Conservation (phyloP, 805 yeast genomes). For the Pichia rugopelliculosa region DNA sequence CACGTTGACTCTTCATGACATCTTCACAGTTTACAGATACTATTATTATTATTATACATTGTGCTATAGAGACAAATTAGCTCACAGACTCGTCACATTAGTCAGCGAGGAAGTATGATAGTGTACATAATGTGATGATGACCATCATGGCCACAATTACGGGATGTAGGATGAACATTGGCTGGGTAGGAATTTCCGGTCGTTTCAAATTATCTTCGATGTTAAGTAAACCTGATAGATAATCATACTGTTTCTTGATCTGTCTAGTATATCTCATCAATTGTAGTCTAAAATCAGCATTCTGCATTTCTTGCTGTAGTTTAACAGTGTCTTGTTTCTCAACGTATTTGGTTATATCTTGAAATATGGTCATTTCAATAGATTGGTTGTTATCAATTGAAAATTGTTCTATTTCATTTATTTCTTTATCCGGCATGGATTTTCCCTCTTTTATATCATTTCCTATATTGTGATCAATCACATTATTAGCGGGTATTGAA, state of each 20-base stretch:
- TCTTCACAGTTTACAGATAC: too few relatives aligned
- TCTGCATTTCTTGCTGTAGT: background rate
- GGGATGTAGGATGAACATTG: background rate
- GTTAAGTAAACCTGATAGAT: background rate
- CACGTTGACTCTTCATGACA: too few relatives aligned
- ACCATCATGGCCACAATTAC: background rate
- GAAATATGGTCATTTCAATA: background rate
- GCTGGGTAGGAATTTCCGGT: background rate
- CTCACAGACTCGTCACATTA: background rate
- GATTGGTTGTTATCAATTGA: background rate
- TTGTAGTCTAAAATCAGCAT: constrained; percentile 1
- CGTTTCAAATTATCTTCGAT: background rate
- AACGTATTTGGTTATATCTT: background rate
- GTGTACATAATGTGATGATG: constrained; percentile 1
- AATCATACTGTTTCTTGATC: background rate
- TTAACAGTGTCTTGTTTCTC: background rate
- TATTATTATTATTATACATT: too few relatives aligned
- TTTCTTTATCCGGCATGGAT: background rate
- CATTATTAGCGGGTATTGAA: background rate
- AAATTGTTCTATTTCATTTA: background rate
- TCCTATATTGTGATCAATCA: background rate
- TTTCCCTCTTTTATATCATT: background rate
- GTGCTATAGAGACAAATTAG: too few relatives aligned
- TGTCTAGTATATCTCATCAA: background rate
- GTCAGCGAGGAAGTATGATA: constrained; percentile 10